Evolutionary conservation across 2,329 filamentous ascomycete genomes (phyloP).

Genomic region (Penicillium sp.): DNA sequence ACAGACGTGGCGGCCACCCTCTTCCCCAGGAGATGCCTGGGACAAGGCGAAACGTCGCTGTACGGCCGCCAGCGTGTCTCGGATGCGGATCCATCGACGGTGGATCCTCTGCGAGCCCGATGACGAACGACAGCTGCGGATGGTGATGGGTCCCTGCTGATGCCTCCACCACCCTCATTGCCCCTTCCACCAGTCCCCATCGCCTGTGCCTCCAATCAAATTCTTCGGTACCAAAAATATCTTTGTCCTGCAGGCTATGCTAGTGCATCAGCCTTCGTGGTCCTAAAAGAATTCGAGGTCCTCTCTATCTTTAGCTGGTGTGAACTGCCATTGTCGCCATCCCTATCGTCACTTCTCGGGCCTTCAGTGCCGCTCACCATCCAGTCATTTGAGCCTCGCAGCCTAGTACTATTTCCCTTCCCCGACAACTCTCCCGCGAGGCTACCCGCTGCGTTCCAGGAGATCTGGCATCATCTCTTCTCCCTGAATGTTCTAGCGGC

Average conservation of each 20-base stretch:
- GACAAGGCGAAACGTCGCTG: too few relatives aligned
- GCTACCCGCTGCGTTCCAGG: constrained; percentile 11
- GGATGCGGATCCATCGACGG: constrained; percentile 11
- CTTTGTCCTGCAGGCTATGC: constrained; percentile 16
- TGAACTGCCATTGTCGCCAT: background rate
- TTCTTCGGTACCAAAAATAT: constrained; percentile 25
- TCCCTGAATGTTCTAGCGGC: constrained; percentile 14
- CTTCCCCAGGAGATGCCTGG: too few relatives aligned
- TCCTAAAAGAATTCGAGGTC: constrained; percentile 5
- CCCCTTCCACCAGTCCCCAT: background rate
- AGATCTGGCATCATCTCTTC: constrained; percentile 13
- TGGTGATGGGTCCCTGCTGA: constrained; percentile 7
- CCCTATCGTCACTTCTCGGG: background rate
- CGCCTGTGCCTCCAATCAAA: constrained; percentile 22
- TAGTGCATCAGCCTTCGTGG: constrained; percentile 3
- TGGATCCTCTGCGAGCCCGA: constrained; percentile 13
- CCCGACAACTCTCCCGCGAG: too few relatives aligned
- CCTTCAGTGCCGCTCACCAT: background rate
- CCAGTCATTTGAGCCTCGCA: background rate
- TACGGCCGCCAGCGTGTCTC: constrained; percentile 6
- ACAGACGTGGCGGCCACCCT: too few relatives aligned
- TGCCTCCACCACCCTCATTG: constrained; percentile 13
- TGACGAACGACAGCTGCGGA: constrained; percentile 20
- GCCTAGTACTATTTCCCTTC: too few relatives aligned
- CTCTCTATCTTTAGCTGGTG: constrained; percentile 6